Base-by-base conservation (phyloP, 306 rosid genomes). In the Trifolium fragiferum region DNA sequence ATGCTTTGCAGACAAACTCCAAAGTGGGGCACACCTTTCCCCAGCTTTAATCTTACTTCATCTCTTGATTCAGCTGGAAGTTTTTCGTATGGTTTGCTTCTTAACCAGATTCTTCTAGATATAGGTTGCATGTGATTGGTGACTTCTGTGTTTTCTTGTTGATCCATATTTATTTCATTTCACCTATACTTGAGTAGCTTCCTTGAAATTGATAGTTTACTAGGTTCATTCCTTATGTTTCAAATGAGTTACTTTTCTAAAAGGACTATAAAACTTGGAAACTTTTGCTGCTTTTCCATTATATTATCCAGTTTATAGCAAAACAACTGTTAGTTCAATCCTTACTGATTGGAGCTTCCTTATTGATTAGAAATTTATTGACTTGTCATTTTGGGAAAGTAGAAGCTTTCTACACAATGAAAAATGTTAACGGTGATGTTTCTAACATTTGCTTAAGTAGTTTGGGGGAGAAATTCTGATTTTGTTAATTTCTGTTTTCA, bases 11-110 rank as follows among this genome's bases (percentile, higher is more conserved):
- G 86, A 70, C 85, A 82, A 80, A 47, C 68, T 70, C 98, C 98
- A 49, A 87, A 84, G 75, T 89, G 97, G 97, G 91, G 91, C 73
- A 62, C 78, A 47, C 78, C 87, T 61, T 88, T 84, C 53, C 97
- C 97, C 55, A 21, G 64, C 78, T 75, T 33, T 16, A 86, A 84
- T 77, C 89, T 93, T 68, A 77, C 84, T 70, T 61, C 67, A 7
- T 82, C 94, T 82, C 89, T 87, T 74, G 87, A 86, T 83, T 85
- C 89, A 27, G 60, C 87, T 18, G 94, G 96, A 78, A 70, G 76
- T 69, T 93, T 85, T 86, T 89, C 84, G 98, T 91, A 93, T 70
- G 96, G 72, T 80, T 81, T 74, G 41, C 77, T 70, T 76, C 71
- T 81, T 80, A 54, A 67, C 72, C 66, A 62, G 70, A 84, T 27